Evolutionary conservation across 176 grass and related monocot genomes (phyloP), one percentile per base, ranked within the genome.

Genomic region (Alloteropsis semialata): DNA sequence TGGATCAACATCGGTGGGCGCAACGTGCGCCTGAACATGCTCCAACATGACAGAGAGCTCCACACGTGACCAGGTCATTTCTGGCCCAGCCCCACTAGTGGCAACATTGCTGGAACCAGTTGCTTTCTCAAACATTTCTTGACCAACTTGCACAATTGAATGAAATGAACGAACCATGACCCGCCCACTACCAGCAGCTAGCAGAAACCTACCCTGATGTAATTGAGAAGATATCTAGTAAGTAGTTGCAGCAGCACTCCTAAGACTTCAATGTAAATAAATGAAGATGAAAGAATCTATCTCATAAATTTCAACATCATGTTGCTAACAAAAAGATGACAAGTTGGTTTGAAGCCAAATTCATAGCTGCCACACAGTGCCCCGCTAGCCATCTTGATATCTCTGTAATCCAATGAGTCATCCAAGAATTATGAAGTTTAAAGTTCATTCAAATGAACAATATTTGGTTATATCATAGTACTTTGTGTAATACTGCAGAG

Each of bases 1-100:
- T 72, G 96, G 96, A 88, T 98, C 96, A 73, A 98, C 91, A 84
- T 98, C 96, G 4, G 96, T 98, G 56, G 92, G 96, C 67, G 96
- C 96, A 34, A 98, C 90, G 88, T 98, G 96, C 57, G 96, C 96
- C 83, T 98, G 96, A 85, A 95, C 96, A 63, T 95, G 86, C 90
- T 98, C 96, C 57, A 98, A 81, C 96, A 98, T 98, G 74, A 98
- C 84, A 72, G 92, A 94, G 24, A 98, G 65, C 79, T 98, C 96
- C 56, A 89, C 85, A 75, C 92, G 84, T 64, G 91, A 90, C 92
- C 96, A 98, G 55, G 82, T 69, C 92, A 95, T 92, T 88, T 94
- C 92, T 77, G 95, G 95, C 41, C 57, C 86, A 60, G 61, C 65
- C 59, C 87, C 86, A 81, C 65, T 80, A 76, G 65, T 79, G 54